Evolutionary conservation across 2,329 filamentous ascomycete species (phyloP).

Genomic region (Trichoderma sp.): DNA sequence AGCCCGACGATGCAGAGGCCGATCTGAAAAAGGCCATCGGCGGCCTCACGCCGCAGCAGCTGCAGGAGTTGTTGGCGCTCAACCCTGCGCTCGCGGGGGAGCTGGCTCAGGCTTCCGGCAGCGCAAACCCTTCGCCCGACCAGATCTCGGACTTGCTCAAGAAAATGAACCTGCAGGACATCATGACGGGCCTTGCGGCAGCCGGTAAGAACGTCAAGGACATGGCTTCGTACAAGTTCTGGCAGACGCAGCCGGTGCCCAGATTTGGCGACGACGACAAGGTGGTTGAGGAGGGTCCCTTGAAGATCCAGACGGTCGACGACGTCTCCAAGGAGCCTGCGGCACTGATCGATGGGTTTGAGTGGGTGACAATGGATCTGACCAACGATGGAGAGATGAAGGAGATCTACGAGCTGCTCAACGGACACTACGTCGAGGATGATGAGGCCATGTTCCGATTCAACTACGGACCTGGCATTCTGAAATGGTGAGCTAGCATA

Average conservation of each 20-base stretch:
- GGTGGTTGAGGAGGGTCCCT: slow-evolving; percentile 74
- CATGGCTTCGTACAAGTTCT: slow-evolving; percentile 98
- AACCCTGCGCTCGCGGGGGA: slow-evolving; percentile 72
- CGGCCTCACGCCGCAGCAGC: slow-evolving; percentile 57
- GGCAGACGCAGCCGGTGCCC: slow-evolving; percentile 94
- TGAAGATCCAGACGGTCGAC: slow-evolving; percentile 76
- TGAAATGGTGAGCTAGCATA: slow-evolving; percentile 71
- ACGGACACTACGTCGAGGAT: slow-evolving; percentile 96
- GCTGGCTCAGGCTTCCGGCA: slow-evolving; percentile 41
- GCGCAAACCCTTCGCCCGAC: slow-evolving; percentile 41
- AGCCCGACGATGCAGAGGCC: slow-evolving; percentile 41
- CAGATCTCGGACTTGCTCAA: slow-evolving; percentile 57
- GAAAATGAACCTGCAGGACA: slow-evolving; percentile 67
- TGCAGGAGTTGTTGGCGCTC: slow-evolving; percentile 68
- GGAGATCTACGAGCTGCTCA: slow-evolving; percentile 89
- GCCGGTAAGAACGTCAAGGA: slow-evolving; percentile 90
- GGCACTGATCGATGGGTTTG: slow-evolving; percentile 77
- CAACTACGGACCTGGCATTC: slow-evolving; percentile 86
- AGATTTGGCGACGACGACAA: slow-evolving; percentile 67
- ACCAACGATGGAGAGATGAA: slow-evolving; percentile 75
- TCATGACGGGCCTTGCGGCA: slow-evolving; percentile 73
- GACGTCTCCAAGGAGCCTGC: slow-evolving; percentile 77
- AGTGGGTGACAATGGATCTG: slow-evolving; percentile 92
- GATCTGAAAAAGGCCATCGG: slow-evolving; percentile 54
- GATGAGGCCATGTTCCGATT: slow-evolving; percentile 97